phyloP scores from a whole-genome alignment of 2,329 filamentous ascomycete genomes.

The Fusarium acutatum region DNA sequence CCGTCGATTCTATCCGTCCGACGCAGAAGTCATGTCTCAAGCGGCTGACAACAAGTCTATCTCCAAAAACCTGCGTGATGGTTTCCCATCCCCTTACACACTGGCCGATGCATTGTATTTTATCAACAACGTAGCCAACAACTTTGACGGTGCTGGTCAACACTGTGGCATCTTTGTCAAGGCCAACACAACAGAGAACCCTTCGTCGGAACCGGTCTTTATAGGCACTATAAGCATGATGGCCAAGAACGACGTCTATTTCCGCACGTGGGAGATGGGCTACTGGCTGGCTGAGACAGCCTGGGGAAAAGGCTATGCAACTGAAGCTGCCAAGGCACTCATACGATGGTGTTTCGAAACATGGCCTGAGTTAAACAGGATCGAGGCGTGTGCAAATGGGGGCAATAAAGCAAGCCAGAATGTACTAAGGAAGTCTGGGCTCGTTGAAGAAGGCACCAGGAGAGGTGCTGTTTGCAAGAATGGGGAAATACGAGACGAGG shows the following conservation, averaged over 20 bases:
- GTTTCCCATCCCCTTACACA: conserved; percentile 58
- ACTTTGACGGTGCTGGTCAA: conserved; percentile 28
- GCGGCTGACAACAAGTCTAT: conserved; percentile 53
- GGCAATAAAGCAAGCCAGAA: conserved; percentile 53
- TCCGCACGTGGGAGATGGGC: conserved; percentile 57
- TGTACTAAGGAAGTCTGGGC: conserved; percentile 56
- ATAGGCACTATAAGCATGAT: conserved; percentile 55
- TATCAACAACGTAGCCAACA: conserved; percentile 39
- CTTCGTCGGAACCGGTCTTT: conserved; percentile 37
- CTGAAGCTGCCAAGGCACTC: conserved; percentile 51
- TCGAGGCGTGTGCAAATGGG: conserved; percentile 52
- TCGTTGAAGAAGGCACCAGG: conserved; percentile 53
- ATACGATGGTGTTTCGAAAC: conserved; percentile 55
- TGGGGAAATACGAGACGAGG: conserved; percentile 50
- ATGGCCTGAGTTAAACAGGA: conserved; percentile 50
- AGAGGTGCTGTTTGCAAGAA: conserved; percentile 54
- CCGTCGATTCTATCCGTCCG: conserved; percentile 51
- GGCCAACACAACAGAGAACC: conserved; percentile 39
- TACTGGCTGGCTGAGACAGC: conserved; percentile 56
- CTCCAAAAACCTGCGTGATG: conserved; percentile 51
- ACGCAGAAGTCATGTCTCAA: conserved; percentile 47
- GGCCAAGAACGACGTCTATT: conserved; percentile 49
- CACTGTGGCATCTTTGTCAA: conserved; percentile 50
- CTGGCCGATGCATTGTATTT: conserved; percentile 50
- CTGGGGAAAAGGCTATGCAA: conserved; percentile 58